Conservation (phyloP, 2,329 filamentous ascomycete genomes). For the Microdochium trichocladiopsis region DNA sequence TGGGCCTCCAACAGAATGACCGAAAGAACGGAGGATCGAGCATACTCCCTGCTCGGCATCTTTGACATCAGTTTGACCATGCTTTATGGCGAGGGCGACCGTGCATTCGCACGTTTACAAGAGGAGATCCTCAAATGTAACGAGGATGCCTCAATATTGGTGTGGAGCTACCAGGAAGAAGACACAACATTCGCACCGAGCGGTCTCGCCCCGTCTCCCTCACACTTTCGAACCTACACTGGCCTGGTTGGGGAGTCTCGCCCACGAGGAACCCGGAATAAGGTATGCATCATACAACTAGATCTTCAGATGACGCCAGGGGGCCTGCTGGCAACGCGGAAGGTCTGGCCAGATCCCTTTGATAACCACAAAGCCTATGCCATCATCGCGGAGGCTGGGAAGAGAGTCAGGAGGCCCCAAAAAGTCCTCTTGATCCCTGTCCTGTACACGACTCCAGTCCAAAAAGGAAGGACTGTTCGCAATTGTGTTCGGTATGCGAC, state of each 20-base stretch:
- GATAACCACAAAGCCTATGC: neutral
- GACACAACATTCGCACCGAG: neutral
- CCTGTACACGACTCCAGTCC: neutral
- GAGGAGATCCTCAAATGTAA: neutral
- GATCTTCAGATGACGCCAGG: neutral
- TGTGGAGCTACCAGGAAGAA: neutral
- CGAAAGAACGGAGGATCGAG: neutral
- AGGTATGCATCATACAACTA: neutral
- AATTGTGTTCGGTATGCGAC: neutral
- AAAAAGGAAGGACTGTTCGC: neutral
- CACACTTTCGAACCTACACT: neutral
- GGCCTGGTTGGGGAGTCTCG: neutral
- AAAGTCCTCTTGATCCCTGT: neutral
- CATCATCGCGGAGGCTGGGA: neutral
- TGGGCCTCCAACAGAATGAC: neutral
- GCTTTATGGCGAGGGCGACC: neutral
- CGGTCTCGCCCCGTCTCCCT: neutral
- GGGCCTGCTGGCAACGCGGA: neutral
- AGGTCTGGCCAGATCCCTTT: neutral
- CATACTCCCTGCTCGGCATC: neutral
- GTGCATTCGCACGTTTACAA: neutral
- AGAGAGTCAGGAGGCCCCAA: neutral
- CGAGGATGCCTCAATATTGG: neutral
- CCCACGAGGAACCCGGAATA: neutral
- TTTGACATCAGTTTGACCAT: neutral